Evolutionary conservation across 73 alveolate species (phyloP).

Genomic region (Paramecium sonneborni): DNA sequence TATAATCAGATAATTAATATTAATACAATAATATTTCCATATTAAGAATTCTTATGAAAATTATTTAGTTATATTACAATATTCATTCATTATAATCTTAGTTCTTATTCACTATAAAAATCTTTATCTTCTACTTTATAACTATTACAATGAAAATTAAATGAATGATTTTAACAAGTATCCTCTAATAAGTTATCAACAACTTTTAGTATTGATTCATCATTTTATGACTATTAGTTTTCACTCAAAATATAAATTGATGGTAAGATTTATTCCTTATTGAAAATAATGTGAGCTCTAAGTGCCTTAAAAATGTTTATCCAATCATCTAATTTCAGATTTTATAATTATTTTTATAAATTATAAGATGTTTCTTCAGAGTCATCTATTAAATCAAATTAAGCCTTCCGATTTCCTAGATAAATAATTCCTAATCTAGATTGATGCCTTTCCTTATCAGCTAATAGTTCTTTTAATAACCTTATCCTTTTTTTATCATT

Average conservation of each 20-base stretch:
- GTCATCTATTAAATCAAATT: constrained; percentile 14
- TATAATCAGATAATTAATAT: no score
- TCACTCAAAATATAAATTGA: background rate
- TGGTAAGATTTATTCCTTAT: background rate
- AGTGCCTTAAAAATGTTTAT: background rate
- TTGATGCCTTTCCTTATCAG: constrained; percentile 3
- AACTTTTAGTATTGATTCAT: background rate
- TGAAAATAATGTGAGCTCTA: background rate
- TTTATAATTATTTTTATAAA: background rate
- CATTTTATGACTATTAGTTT: background rate
- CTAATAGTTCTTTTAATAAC: constrained; percentile 1
- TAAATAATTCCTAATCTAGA: constrained; percentile 11
- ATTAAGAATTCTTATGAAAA: background rate
- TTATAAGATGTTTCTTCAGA: background rate
- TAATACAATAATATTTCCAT: background rate
- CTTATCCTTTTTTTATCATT: background rate
- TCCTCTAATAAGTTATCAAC: constrained; percentile 9
- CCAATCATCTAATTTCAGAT: constrained; percentile 29
- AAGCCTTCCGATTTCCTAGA: background rate
- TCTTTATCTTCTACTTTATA: background rate
- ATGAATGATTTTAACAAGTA: background rate
- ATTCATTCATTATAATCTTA: background rate
- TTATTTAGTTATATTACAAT: background rate
- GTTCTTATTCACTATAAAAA: background rate
- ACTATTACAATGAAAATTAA: constrained; percentile 13